Evolutionary conservation across 139 green algal genomes (phyloP), one percentile per base, ranked within the genome.

Genomic region (Chlamydomonas incerta): DNA sequence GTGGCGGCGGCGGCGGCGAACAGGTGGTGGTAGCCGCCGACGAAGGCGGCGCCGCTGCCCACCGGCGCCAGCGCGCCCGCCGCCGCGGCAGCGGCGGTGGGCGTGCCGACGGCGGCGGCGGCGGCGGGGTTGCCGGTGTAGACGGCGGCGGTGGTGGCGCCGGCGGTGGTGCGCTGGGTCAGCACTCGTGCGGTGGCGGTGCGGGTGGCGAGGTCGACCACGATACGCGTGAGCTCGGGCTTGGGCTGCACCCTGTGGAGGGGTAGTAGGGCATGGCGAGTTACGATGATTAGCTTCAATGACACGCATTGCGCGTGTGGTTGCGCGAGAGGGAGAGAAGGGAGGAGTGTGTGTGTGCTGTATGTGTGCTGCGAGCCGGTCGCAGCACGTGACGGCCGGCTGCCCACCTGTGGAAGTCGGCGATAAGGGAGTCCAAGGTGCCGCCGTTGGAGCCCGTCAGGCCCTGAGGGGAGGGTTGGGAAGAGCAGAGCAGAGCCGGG

Each of bases 161-260:
- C 68, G 24, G 29, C 26, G 35, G 50, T 33, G 21, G 66, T 58
- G 10, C 80, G 80, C 55, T 86, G 80, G 0, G 52, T 65, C 15
- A 86, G 67, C 21, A 79, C 68, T 3, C 80, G 29, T 0, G 80
- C 57, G 52, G 52, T 50, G 68, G 50, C 72, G 75, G 34, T 81
- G 63, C 41, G 41, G 31, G 55, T 9, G 29, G 2, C 28, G 15
- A 79, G 58, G 68, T 88, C 74, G 14, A 88, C 57, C 21, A 69
- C 67, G 1, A 88, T 55, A 4, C 84, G 74, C 0, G 75, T 85
- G 23, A 83, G 63, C 67, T 88, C 84, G 33, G 84, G 84, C 57
- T 83, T 83, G 17, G 73, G 63, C 35, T 83, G 73, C 13, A 21
- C 60, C 55, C 83, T 83, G 81, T 33, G 26, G 66, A 33, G n/a